Evolutionary conservation across 805 yeast species (phyloP).

Genomic region (Pichia pseudocactophila): DNA sequence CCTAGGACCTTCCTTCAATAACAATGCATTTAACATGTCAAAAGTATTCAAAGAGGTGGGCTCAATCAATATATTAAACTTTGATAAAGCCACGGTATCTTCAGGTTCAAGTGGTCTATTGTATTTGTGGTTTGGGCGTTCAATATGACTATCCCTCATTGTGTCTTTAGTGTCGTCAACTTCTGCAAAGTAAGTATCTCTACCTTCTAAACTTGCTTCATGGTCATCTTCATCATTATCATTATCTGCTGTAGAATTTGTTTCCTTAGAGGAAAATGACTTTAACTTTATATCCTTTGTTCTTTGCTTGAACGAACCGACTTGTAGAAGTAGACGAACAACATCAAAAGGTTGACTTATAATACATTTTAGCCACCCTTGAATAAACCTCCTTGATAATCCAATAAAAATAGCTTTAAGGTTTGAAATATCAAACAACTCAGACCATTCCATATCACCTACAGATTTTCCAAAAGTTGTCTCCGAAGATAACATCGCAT

Average conservation of each 20-base stretch:
- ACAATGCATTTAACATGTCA: constrained; percentile 55
- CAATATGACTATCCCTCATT: constrained; percentile 24
- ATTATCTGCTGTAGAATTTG: constrained; percentile 8
- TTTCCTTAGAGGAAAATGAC: neutral
- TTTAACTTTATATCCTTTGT: neutral
- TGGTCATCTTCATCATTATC: neutral
- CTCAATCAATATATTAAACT: constrained; percentile 24
- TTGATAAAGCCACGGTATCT: constrained; percentile 1
- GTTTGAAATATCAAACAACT: constrained; percentile 52
- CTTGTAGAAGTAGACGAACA: constrained; percentile 67
- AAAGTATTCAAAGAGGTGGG: constrained; percentile 56
- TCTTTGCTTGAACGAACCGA: constrained; percentile 48
- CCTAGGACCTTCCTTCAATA: constrained; percentile 61
- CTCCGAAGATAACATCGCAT: constrained; percentile 4
- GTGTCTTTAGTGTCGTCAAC: constrained; percentile 9
- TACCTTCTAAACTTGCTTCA: constrained; percentile 5
- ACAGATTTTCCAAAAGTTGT: constrained; percentile 9
- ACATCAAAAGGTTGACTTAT: constrained; percentile 86
- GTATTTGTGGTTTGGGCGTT: constrained; percentile 15
- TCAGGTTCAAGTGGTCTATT: constrained; percentile 7
- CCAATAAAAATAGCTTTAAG: constrained; percentile 48
- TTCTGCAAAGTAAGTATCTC: constrained; percentile 17
- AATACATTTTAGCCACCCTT: constrained; percentile 60
- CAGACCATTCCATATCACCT: constrained; percentile 52
- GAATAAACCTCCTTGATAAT: constrained; percentile 50